Base-by-base conservation (phyloP, 2,329 filamentous ascomycete species). In the Pseudogymnoascus sp. region DNA sequence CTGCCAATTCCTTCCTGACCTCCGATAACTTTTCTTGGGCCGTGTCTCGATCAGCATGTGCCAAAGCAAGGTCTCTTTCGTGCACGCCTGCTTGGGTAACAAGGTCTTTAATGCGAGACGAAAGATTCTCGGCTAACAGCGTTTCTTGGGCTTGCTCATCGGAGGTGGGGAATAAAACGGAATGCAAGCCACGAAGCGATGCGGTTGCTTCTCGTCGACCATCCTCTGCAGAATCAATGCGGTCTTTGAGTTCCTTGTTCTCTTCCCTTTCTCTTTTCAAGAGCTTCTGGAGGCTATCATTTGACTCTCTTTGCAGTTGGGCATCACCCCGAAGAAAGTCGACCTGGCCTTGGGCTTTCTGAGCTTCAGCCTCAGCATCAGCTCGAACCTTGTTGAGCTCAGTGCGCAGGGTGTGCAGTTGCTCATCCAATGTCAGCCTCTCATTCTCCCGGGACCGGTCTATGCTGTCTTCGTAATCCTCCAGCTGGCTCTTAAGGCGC, bases 381-480 rank as follows among this genome's bases (percentile, higher is more conserved):
- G 82, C 82, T 37, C 77, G 80, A 14, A 88, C 74, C 60, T 81
- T 82, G 63, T 90, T 85, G 14, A 96, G 76, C 69, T 96, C 89
- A 14, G 83, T 79, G 70, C 92, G 84, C 0, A 96, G 80, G 7
- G 81, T 79, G 53, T 85, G 85, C 33, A 92, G 79, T 64, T 82
- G 86, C 56, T 88, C 84, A 66, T 93, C 88, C 50, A 87, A 82
- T 2, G 83, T 82, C 3, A 84, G 85, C 70, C 87, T 90, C 70
- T 95, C 90, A 68, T 96, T 88, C 68, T 97, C 91, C 47, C 90
- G 84, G 42, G 89, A 92, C 65, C 91, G 84, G 69, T 97, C 93
- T 61, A 97, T 84, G 72, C 96, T 93, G 70, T 97, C 93, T 75
- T 99, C 95, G 5, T 89, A 83, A 69, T 97, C 91, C 72, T 97